phyloP scores from a whole-genome alignment of 139 green algal species.

The Chlorella sp. region DNA sequence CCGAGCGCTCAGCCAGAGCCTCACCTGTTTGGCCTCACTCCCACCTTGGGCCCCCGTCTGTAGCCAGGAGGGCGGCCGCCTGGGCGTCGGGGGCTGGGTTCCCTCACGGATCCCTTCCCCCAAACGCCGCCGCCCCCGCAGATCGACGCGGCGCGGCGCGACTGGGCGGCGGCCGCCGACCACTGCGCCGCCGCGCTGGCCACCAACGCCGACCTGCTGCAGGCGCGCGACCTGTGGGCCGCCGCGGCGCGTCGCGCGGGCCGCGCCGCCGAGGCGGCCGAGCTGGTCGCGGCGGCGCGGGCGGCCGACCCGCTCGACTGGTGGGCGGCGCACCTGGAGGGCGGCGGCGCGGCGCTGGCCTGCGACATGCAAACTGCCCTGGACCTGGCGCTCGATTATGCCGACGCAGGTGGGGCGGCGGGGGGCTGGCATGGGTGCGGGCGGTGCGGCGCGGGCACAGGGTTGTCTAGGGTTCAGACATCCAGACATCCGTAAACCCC shows the following conservation, averaged over 20 bases:
- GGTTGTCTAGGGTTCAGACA: too few species aligned
- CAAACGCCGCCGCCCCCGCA: neutral
- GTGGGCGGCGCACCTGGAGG: constrained; percentile 12
- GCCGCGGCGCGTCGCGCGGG: constrained; percentile 1
- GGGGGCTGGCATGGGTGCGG: neutral
- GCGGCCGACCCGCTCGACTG: neutral
- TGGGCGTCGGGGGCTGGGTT: too few species aligned
- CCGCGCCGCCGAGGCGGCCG: neutral
- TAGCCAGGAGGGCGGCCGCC: too few species aligned
- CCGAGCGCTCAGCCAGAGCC: too few species aligned
- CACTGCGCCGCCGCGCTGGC: constrained; percentile 11
- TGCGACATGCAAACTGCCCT: constrained; percentile 11
- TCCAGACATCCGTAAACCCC: too few species aligned
- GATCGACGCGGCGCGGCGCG: neutral
- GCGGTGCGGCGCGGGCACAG: neutral
- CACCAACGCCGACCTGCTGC: constrained; percentile 13
- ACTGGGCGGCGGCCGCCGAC: neutral
- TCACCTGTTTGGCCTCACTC: too few species aligned
- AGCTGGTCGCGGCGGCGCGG: neutral
- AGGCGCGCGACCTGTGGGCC: constrained; percentile 5
- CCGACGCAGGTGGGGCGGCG: constrained; percentile 5
- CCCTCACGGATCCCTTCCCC: too few species aligned
- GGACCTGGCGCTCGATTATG: constrained; percentile 10
- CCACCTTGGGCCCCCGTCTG: too few species aligned
- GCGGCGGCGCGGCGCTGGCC: neutral